Evolutionary conservation across 1,139 yeast genomes (phyloP).

Genomic region (Taiozyma sp.): DNA sequence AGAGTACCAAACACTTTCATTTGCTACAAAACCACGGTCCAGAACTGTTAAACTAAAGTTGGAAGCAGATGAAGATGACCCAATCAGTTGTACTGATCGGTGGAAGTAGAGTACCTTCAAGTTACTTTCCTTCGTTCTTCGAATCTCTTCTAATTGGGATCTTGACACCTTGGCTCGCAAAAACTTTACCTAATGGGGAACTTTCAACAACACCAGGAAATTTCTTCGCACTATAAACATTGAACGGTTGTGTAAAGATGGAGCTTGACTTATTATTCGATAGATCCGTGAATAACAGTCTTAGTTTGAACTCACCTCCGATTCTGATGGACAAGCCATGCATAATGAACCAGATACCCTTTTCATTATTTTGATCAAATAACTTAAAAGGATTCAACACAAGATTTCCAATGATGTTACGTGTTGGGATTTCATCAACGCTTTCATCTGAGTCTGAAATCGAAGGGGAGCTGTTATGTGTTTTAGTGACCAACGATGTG

Average conservation of each 20-base stretch:
- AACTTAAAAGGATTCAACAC: slow-evolving; percentile 37
- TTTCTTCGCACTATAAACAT: slow-evolving; percentile 37
- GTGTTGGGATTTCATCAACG: slow-evolving; percentile 27
- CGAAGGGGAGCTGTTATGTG: neutral
- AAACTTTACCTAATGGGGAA: slow-evolving; percentile 35
- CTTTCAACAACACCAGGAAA: slow-evolving; percentile 42
- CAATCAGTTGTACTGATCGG: neutral
- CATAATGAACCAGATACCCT: slow-evolving; percentile 39
- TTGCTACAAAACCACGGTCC: neutral
- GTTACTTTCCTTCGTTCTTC: neutral
- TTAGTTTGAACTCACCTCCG: slow-evolving; percentile 37
- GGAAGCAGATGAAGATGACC: neutral
- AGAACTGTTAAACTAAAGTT: neutral
- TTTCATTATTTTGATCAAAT: slow-evolving; percentile 30
- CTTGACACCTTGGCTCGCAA: slow-evolving; percentile 40
- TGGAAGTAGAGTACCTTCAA: neutral
- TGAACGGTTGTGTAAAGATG: slow-evolving; percentile 31
- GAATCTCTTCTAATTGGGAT: slow-evolving; percentile 34
- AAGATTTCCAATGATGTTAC: slow-evolving; percentile 36
- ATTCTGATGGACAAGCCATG: slow-evolving; percentile 40
- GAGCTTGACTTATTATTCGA: slow-evolving; percentile 8
- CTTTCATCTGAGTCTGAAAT: slow-evolving; percentile 18
- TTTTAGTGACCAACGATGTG: neutral
- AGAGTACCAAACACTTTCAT: neutral
- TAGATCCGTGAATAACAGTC: slow-evolving; percentile 30